phyloP scores from a whole-genome alignment of 1,284 basidiomycete genomes.

The Ustilago cynodontis region DNA sequence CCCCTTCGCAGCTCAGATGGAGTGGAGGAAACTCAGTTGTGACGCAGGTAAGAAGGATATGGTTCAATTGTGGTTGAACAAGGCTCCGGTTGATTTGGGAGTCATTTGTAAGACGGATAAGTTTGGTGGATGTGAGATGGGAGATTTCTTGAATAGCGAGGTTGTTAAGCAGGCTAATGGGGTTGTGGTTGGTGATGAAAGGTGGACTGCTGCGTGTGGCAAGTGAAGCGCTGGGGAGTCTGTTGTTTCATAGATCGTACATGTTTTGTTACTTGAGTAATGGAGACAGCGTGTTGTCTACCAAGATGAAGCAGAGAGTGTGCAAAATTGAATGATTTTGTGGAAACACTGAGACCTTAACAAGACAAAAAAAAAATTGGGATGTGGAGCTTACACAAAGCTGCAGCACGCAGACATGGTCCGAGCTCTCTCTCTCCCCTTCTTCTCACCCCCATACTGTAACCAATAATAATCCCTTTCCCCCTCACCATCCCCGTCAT shows the following conservation, averaged over 20 bases:
- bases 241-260: too few species aligned
- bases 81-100: constrained; percentile 68
- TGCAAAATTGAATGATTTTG: neutral
- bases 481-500: neutral
- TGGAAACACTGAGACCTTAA: neutral
- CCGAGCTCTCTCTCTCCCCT: constrained; percentile 7
- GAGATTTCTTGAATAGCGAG: constrained; percentile 14
- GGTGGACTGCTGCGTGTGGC: constrained; percentile 39
- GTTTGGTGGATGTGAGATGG: constrained; percentile 24
- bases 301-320: too few species aligned
- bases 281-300: too few species aligned
- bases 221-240: neutral
- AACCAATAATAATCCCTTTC: too few species aligned
- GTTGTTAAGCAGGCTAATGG: constrained; percentile 26
- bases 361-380: neutral
- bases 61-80: constrained; percentile 73
- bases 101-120: constrained; percentile 23
- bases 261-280: too few species aligned
- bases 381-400: constrained; percentile 17
- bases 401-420: constrained; percentile 24
- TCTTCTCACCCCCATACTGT: constrained; percentile 1
- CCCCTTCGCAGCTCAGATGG: constrained; percentile 73
- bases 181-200: constrained; percentile 23
- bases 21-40: constrained; percentile 73
- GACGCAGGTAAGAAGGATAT: constrained; percentile 71